These are phyloP conservation scores for Coemansia sp. DNA, from an alignment of 192 early-diverging fungal genomes.

Conservation along the genomic window DNA sequence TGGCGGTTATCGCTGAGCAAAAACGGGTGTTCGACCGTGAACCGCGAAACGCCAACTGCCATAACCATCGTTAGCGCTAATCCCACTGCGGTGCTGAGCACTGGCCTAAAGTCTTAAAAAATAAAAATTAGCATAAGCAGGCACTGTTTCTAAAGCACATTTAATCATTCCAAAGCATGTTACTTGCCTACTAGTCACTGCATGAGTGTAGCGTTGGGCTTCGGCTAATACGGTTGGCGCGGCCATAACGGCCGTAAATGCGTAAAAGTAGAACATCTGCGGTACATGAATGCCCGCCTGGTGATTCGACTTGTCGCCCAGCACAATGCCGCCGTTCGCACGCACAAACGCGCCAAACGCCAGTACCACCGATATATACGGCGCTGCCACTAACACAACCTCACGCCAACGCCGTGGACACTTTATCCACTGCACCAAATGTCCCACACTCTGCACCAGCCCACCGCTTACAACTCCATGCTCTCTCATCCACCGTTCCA, in stretches of 20 bases:
- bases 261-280: slow-evolving; percentile 83
- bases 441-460: slow-evolving; percentile 2
- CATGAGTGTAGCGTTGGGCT: not conserved
- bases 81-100: not conserved
- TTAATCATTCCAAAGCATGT: not conserved
- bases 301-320: slow-evolving; percentile 89
- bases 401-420: not conserved
- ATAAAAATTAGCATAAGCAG: not conserved
- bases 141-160: not conserved
- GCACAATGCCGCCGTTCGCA: slow-evolving; percentile 81
- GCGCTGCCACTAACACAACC: not conserved
- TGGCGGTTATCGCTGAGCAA: slow-evolving; percentile 93
- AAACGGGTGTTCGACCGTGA: slow-evolving; percentile 88
- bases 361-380: slow-evolving; percentile 25
- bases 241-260: slow-evolving; percentile 57
- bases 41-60: slow-evolving; percentile 50
- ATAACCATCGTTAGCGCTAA: slow-evolving; percentile 12
- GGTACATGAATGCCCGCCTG: slow-evolving; percentile 73
- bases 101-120: slow-evolving; percentile 13
- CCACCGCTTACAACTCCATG: not conserved
- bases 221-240: slow-evolving; percentile 45
- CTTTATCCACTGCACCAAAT: slow-evolving; percentile 13
- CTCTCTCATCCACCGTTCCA: slow-evolving; percentile 15
- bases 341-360: slow-evolving; percentile 68
- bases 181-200: not conserved